These are phyloP conservation scores for Sporothrix curviconia DNA, from an alignment of 2,329 filamentous ascomycete species.

Conservation along the genomic window DNA sequence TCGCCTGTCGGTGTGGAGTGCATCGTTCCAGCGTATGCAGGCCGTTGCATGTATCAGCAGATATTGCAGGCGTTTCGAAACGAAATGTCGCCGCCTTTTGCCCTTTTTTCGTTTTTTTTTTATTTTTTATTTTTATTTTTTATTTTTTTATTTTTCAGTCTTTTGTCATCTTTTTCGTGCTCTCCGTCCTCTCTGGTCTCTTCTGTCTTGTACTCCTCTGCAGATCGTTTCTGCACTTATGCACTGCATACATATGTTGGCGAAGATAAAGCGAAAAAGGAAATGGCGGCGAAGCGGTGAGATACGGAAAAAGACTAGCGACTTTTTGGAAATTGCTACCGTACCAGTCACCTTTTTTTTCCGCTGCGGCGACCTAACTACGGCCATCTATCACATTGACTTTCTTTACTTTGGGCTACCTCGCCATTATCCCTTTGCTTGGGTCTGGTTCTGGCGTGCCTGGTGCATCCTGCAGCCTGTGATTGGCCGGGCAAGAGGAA, in stretches of 20 bases:
- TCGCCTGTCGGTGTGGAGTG: too few relatives aligned
- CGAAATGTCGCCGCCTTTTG: neutral
- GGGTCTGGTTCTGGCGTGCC: neutral
- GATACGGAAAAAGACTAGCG: constrained; percentile 9
- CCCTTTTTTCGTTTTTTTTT: neutral
- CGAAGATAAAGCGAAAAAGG: neutral
- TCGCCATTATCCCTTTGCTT: neutral
- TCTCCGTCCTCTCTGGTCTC: neutral
- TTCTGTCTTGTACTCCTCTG: too few relatives aligned
- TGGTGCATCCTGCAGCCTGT: neutral
- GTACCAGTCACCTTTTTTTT: neutral
- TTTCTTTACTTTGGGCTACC: too few relatives aligned
- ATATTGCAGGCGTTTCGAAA: neutral
- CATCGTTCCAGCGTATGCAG: too few relatives aligned
- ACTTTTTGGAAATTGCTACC: too few relatives aligned
- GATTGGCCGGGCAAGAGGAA: neutral
- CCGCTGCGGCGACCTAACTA: too few relatives aligned
- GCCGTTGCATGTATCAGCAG: too few relatives aligned
- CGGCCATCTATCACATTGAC: too few relatives aligned
- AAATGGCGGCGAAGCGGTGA: neutral
- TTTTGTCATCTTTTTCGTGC: neutral
- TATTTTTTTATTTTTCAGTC: neutral
- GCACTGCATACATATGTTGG: constrained; percentile 1
- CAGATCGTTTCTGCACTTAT: constrained; percentile 2
- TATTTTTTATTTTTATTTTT: neutral